Percentiles rank a stretch among this genome's conserved stretches.
phyloP scores from a whole-genome alignment of 148 eudicot species.

The Chenopodium suecicum region DNA sequence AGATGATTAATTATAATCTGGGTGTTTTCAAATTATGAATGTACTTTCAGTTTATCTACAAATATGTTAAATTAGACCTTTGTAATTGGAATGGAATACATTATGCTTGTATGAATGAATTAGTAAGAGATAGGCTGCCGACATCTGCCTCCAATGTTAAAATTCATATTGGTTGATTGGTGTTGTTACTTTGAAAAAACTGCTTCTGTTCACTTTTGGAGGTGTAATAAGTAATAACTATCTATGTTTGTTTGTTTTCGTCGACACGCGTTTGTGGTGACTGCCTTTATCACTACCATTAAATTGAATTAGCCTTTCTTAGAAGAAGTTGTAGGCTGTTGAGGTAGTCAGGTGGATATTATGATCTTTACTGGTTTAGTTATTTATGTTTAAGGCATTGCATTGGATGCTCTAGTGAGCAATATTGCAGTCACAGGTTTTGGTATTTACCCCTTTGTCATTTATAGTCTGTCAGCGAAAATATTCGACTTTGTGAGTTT shows the following conservation, averaged over 20 bases:
- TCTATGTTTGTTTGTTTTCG: no score
- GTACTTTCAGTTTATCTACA: not conserved
- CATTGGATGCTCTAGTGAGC: not conserved
- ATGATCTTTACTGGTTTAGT: no score
- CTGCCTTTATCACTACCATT: not conserved
- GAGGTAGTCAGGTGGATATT: not conserved
- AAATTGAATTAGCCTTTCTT: not conserved
- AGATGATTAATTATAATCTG: not conserved
- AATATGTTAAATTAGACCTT: not conserved
- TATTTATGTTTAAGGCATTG: no score
- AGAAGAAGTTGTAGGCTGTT: not conserved
- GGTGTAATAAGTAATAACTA: no score
- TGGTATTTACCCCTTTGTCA: conserved; percentile 15
- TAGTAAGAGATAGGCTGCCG: not conserved
- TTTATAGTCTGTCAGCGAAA: not conserved
- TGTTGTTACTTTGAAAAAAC: not conserved
- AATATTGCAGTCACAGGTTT: conserved; percentile 13
- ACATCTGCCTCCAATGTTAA: not conserved
- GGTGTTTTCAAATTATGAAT: no score
- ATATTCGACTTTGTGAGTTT: not conserved
- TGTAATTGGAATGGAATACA: not conserved
- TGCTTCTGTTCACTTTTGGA: not conserved
- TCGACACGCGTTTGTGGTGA: not conserved
- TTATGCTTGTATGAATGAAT: not conserved
- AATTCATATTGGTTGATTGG: not conserved